Evolutionary conservation across 2,329 filamentous ascomycete species (phyloP).

Genomic region (Pseudonectria buxi): DNA sequence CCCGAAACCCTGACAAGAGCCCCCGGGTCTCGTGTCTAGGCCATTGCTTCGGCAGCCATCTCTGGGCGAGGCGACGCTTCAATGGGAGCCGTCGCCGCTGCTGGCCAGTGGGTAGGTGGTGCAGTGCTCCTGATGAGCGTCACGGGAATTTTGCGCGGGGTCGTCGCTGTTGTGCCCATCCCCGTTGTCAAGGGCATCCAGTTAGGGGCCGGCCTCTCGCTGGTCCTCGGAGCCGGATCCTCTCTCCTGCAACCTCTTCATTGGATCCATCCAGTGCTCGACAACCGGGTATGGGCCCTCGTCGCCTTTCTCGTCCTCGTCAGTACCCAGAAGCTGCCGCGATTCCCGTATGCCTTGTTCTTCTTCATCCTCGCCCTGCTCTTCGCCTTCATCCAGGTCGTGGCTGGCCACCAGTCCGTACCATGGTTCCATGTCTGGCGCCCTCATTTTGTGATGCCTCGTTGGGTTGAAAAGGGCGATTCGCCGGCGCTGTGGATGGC

Average conservation of each 20-base stretch:
- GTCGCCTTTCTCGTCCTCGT: slow-evolving; percentile 66
- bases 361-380: slow-evolving; percentile 63
- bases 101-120: slow-evolving; percentile 64
- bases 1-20: neutral
- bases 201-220: slow-evolving; percentile 78
- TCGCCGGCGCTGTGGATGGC: slow-evolving; percentile 49
- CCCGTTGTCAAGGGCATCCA: slow-evolving; percentile 94
- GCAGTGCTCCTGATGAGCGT: slow-evolving; percentile 70
- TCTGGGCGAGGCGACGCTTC: slow-evolving; percentile 49
- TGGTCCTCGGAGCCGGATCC: slow-evolving; percentile 70
- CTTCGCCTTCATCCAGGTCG: slow-evolving; percentile 47
- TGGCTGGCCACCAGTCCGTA: slow-evolving; percentile 28
- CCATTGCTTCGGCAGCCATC: slow-evolving; percentile 87
- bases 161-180: slow-evolving; percentile 68
- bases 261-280: slow-evolving; percentile 62
- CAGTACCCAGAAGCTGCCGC: slow-evolving; percentile 55
- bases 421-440: slow-evolving; percentile 55
- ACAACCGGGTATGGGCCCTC: slow-evolving; percentile 75
- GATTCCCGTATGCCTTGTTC: slow-evolving; percentile 71
- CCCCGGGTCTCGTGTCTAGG: slow-evolving; percentile 36
- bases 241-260: slow-evolving; percentile 60
- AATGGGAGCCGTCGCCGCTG: slow-evolving; percentile 64
- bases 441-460: slow-evolving; percentile 39
- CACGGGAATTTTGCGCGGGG: slow-evolving; percentile 71
- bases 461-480: slow-evolving; percentile 23